Evolutionary conservation across 2,329 filamentous ascomycete genomes (phyloP).

Genomic region (Microsporum ferrugineum): DNA sequence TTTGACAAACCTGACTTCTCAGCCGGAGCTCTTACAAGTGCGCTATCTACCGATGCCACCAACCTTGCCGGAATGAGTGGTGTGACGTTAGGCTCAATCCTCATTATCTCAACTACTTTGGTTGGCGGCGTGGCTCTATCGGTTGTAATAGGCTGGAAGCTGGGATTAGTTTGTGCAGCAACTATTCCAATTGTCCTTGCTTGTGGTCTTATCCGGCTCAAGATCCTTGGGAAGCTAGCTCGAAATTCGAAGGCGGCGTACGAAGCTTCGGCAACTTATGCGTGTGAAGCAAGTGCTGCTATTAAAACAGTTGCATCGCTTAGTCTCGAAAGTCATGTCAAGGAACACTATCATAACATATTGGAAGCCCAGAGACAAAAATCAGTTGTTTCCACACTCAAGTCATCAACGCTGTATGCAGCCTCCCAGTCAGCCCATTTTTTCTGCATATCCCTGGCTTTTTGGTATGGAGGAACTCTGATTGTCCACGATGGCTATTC

Average conservation of each 20-base stretch:
- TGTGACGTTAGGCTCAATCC: conserved; percentile 71
- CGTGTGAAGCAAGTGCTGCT: conserved; percentile 82
- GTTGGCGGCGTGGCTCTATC: conserved; percentile 58
- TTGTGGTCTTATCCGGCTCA: conserved; percentile 78
- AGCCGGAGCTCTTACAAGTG: conserved; percentile 74
- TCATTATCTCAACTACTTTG: conserved; percentile 69
- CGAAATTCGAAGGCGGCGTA: conserved; percentile 68
- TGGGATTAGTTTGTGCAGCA: conserved; percentile 68
- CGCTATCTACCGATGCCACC: conserved; percentile 78
- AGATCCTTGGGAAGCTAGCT: conserved; percentile 68
- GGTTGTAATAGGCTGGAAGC: conserved; percentile 73
- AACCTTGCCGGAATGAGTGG: conserved; percentile 80
- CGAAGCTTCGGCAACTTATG: conserved; percentile 67
- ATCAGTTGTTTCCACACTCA: conserved; percentile 49
- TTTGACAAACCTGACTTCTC: conserved; percentile 86
- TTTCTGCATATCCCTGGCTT: conserved; percentile 71
- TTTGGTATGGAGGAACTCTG: conserved; percentile 80
- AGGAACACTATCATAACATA: conserved; percentile 46
- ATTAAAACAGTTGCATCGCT: conserved; percentile 88
- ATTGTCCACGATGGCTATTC: conserved; percentile 59
- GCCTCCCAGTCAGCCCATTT: conserved; percentile 74
- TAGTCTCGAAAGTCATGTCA: conserved; percentile 73
- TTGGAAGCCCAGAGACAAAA: conserved; percentile 24
- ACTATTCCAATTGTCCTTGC: conserved; percentile 65
- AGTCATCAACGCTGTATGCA: conserved; percentile 69